Evolutionary conservation across 1,284 basidiomycete species (phyloP).

Genomic region (Sutorius eximius): DNA sequence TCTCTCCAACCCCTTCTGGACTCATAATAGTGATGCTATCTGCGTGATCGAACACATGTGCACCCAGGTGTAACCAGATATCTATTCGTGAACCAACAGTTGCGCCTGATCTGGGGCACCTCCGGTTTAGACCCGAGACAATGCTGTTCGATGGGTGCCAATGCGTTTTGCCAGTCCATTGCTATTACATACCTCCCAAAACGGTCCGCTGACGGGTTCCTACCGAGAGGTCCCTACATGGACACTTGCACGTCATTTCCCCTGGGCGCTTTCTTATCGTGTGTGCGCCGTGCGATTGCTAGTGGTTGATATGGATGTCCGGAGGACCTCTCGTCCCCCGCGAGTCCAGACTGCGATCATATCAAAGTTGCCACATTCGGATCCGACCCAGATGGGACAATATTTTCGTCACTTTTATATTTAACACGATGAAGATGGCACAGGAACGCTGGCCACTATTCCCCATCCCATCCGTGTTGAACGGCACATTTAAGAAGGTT

Average conservation of each 20-base stretch:
- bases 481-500: constrained; percentile 21
- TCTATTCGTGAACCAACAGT: constrained; percentile 13
- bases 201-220: background rate
- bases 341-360: constrained; percentile 11
- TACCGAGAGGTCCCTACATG: constrained; percentile 2
- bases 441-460: background rate
- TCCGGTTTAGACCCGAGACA: constrained; percentile 13
- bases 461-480: constrained; percentile 16
- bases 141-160: constrained; percentile 11
- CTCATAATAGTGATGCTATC: constrained; percentile 22
- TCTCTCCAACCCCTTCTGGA: constrained; percentile 23
- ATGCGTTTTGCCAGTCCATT: constrained; percentile 15
- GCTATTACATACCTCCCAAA: constrained; percentile 1
- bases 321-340: constrained; percentile 5
- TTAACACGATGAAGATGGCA: constrained; percentile 10
- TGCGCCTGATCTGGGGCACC: constrained; percentile 20
- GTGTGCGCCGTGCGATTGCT: constrained; percentile 10
- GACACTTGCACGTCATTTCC: constrained; percentile 27
- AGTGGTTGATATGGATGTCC: constrained; percentile 11
- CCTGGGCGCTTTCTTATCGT: constrained; percentile 19
- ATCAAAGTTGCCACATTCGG: constrained; percentile 18
- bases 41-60: constrained; percentile 17
- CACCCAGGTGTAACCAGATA: constrained; percentile 11
- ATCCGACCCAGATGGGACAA: constrained; percentile 16
- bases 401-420: constrained; percentile 10